Evolutionary conservation across 169 alveolate genomes (phyloP).

Genomic region (Cryptosporidium viatorum): DNA sequence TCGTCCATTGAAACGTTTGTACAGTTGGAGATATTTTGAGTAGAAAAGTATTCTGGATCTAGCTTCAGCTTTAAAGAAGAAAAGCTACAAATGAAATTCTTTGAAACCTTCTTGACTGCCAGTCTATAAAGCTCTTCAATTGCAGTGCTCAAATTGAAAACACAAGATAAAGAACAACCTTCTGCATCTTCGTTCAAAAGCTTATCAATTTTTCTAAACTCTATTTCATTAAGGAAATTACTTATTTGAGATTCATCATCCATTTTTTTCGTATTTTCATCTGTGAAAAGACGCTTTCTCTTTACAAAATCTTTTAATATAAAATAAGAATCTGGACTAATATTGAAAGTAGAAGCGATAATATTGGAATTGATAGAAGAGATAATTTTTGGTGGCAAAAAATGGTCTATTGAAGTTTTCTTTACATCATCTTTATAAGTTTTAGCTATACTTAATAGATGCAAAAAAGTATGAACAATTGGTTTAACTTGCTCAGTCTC

Average conservation of each 20-base stretch:
- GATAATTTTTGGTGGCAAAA: constrained; percentile 23
- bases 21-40: neutral
- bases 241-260: constrained; percentile 4
- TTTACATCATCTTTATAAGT: constrained; percentile 26
- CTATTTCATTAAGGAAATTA: neutral
- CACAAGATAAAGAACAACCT: neutral
- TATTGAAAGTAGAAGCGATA: constrained; percentile 15
- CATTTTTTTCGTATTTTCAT: neutral
- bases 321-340: neutral
- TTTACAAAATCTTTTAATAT: constrained; percentile 6
- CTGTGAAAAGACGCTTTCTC: neutral
- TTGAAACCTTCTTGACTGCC: constrained; percentile 13
- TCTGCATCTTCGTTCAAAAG: constrained; percentile 8
- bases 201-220: constrained; percentile 39
- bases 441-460: constrained; percentile 15
- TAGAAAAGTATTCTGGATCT: constrained; percentile 12
- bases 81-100: constrained; percentile 2
- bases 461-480: constrained; percentile 33
- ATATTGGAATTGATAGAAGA: constrained; percentile 34
- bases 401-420: neutral
- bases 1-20: constrained; percentile 5
- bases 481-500: constrained; percentile 14
- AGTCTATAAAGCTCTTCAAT: constrained; percentile 19
- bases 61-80: neutral
- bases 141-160: neutral